Conservation (phyloP, 306 rosid genomes). For the Vigna angularis region DNA sequence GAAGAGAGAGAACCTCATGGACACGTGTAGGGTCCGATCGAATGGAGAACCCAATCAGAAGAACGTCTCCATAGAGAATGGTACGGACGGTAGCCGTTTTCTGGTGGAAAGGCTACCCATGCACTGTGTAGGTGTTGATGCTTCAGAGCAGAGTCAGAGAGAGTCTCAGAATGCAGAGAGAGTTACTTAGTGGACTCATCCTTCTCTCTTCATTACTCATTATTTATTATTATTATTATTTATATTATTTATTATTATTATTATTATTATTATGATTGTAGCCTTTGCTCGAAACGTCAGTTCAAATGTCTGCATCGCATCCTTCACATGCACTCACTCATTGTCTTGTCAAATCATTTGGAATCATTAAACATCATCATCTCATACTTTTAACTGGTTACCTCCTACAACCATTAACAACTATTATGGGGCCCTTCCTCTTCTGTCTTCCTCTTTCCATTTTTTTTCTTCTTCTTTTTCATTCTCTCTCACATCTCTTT, state of each 20-base stretch:
- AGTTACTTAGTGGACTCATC: background rate
- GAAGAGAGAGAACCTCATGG: background rate
- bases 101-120: conserved; percentile 36
- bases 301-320: conserved; percentile 61
- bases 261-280: background rate
- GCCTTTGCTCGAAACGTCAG: conserved; percentile 54
- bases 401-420: background rate
- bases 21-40: conserved; percentile 30
- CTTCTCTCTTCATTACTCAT: background rate
- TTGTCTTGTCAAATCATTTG: conserved; percentile 67
- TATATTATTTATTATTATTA: no score
- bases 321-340: conserved; percentile 58
- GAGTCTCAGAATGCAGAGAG: conserved; percentile 19
- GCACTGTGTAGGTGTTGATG: conserved; percentile 36
- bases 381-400: conserved; percentile 27
- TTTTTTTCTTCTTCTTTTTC: background rate
- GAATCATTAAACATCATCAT: conserved; percentile 43
- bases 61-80: conserved; percentile 15
- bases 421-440: background rate
- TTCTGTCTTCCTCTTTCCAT: background rate
- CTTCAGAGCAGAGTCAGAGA: conserved; percentile 8
- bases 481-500: no score
- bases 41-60: background rate
- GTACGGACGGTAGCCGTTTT: conserved; percentile 30
- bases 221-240: no score